phyloP scores from a whole-genome alignment of 2,329 filamentous ascomycete species.

The Coniella vitis region DNA sequence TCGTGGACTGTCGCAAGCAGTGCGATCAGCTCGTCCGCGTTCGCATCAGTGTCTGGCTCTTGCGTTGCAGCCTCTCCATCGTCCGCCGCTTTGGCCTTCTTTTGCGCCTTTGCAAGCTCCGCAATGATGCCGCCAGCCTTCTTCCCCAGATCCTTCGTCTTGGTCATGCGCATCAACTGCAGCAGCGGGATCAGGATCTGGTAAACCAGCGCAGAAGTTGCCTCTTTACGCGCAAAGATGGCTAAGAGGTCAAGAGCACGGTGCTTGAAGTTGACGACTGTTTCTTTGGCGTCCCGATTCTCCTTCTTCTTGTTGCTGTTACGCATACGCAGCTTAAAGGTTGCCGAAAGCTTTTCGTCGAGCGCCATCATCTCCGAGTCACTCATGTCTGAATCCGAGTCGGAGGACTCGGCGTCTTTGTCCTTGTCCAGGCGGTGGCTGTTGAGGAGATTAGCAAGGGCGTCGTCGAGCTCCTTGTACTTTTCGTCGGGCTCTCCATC shows the following conservation, averaged over 20 bases:
- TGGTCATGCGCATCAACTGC: constrained; percentile 68
- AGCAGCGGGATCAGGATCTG: constrained; percentile 69
- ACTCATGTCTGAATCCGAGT: constrained; percentile 76
- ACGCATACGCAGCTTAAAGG: constrained; percentile 74
- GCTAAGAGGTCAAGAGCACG: constrained; percentile 82
- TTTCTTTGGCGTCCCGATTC: constrained; percentile 80
- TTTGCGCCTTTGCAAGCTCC: constrained; percentile 61
- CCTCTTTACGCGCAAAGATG: constrained; percentile 76
- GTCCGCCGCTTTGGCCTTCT: constrained; percentile 45
- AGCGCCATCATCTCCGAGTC: constrained; percentile 93
- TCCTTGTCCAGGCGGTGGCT: constrained; percentile 60
- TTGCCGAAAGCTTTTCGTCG: constrained; percentile 73
- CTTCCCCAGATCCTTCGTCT: constrained; percentile 65
- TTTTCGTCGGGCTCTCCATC: constrained; percentile 36
- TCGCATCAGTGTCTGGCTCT: constrained; percentile 23
- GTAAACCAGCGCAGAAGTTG: constrained; percentile 59
- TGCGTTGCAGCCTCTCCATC: constrained; percentile 24
- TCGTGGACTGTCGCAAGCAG: constrained; percentile 62
- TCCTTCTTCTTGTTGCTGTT: constrained; percentile 73
- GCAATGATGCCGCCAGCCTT: constrained; percentile 68
- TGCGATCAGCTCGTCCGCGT: constrained; percentile 36
- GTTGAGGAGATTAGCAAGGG: constrained; percentile 51
- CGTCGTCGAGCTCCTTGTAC: constrained; percentile 31
- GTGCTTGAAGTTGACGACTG: constrained; percentile 90
- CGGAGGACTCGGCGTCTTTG: constrained; percentile 46